A percentile compares a stretch with the other conserved stretches of the same genome.
Evolutionary conservation across 208 protist genomes (phyloP).

Genomic region (Leishmania guyanensis): DNA sequence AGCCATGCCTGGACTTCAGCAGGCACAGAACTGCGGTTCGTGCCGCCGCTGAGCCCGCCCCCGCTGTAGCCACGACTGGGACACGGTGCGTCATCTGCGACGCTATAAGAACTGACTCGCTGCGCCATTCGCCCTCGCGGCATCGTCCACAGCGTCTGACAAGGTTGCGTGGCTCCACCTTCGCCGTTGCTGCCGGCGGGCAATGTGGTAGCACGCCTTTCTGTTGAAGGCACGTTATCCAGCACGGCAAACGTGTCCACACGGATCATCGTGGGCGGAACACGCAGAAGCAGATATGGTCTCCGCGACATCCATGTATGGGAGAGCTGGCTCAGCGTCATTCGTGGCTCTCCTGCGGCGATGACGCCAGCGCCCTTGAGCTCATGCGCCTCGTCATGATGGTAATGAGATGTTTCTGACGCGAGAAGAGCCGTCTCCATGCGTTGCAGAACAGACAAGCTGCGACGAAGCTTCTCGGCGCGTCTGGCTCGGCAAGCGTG

Average conservation of each 20-base stretch:
- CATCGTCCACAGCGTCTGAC: slow-evolving; percentile 3
- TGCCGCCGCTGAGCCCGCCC: neutral
- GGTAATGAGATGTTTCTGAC: neutral
- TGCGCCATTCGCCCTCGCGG: neutral
- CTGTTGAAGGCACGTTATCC: slow-evolving; percentile 3
- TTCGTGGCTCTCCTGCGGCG: neutral
- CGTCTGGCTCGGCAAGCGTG: neutral
- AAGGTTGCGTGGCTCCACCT: neutral
- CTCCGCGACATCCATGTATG: neutral
- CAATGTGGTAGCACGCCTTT: neutral
- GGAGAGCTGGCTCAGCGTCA: slow-evolving; percentile 6
- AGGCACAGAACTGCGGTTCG: neutral
- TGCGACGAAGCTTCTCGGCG: slow-evolving; percentile 7
- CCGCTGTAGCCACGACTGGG: neutral
- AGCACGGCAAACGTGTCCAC: slow-evolving; percentile 21
- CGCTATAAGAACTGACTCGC: neutral
- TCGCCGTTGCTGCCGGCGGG: neutral
- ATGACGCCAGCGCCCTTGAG: neutral
- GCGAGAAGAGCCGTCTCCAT: slow-evolving; percentile 11
- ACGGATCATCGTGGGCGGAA: slow-evolving; percentile 18
- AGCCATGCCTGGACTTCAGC: slow-evolving; percentile 4
- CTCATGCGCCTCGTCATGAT: neutral
- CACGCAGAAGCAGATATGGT: slow-evolving; percentile 18
- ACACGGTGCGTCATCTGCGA: neutral
- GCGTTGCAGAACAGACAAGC: slow-evolving; percentile 7